phyloP scores from a whole-genome alignment of 495 filamentous ascomycete genomes.

The Lentithecium fluviatile region DNA sequence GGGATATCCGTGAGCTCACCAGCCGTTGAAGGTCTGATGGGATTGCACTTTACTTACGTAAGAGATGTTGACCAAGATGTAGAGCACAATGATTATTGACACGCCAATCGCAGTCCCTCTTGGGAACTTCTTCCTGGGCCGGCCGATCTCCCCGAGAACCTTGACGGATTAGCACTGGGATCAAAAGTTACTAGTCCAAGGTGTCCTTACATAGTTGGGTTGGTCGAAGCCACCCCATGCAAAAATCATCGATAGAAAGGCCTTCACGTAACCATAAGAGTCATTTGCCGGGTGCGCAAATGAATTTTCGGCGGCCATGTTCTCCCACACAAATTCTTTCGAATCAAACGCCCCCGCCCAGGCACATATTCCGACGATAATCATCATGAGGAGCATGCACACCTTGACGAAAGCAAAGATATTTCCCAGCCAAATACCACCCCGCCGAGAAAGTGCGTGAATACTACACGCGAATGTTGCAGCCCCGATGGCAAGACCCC shows the following conservation, averaged over 20 bases:
- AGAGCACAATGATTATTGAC: conserved; percentile 58
- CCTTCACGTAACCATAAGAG: conserved; percentile 16
- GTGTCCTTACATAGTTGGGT: conserved; percentile 50
- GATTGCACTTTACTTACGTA: conserved; percentile 52
- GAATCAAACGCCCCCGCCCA: conserved; percentile 13
- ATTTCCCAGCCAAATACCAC: conserved; percentile 54
- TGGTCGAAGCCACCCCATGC: conserved; percentile 65
- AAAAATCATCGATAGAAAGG: conserved; percentile 64
- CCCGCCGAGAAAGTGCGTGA: conserved; percentile 51
- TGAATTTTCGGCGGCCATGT: conserved; percentile 51
- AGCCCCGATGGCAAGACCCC: conserved; percentile 47
- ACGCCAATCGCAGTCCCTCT: conserved; percentile 64
- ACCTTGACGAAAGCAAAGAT: conserved; percentile 51
- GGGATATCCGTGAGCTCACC: neutral
- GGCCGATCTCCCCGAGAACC: conserved; percentile 52
- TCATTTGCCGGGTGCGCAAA: conserved; percentile 2
- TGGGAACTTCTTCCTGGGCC: conserved; percentile 63
- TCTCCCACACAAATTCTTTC: conserved; percentile 6
- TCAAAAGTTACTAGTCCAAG: conserved; percentile 42
- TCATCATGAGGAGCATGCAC: conserved; percentile 45
- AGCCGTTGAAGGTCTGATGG: neutral
- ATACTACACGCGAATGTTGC: conserved; percentile 47
- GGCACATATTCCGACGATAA: conserved; percentile 43
- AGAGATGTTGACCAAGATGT: conserved; percentile 68
- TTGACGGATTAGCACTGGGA: conserved; percentile 14